These are phyloP conservation scores for Kitagawia praeruptora DNA, from an alignment of 129 eudicot genomes.

Conservation along the genomic window DNA sequence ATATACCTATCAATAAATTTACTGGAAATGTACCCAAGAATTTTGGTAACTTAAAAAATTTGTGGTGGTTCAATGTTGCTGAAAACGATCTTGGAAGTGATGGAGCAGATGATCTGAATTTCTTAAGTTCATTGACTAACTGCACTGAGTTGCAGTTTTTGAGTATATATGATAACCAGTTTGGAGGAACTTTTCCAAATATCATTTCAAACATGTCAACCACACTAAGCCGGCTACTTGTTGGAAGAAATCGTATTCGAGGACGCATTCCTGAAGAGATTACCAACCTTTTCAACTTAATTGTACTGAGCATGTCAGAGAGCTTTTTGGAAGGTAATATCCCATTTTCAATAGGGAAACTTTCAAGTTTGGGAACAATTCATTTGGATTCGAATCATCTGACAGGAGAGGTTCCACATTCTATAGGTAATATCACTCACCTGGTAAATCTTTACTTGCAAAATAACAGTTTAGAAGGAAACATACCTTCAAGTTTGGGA, in stretches of 20 bases:
- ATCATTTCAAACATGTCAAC: constrained; percentile 20
- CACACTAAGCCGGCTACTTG: not conserved
- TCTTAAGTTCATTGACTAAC: constrained; percentile 16
- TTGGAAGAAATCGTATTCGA: not conserved
- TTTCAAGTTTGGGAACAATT: constrained; percentile 10
- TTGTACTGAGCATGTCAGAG: not conserved
- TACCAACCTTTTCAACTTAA: constrained; percentile 13
- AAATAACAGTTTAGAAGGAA: constrained; percentile 15
- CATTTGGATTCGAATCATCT: constrained; percentile 14
- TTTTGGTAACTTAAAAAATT: constrained; percentile 7
- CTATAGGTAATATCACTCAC: constrained; percentile 16
- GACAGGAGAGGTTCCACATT: constrained; percentile 19
- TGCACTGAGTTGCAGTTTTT: constrained; percentile 15
- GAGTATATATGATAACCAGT: constrained; percentile 2
- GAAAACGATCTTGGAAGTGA: constrained; percentile 15
- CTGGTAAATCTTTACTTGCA: constrained; percentile 6
- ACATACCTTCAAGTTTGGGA: constrained; percentile 18
- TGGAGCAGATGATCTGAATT: constrained; percentile 8
- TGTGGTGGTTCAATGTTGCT: constrained; percentile 3
- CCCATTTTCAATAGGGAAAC: constrained; percentile 21
- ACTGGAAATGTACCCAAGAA: constrained; percentile 15
- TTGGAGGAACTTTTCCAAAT: constrained; percentile 15
- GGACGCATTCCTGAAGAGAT: constrained; percentile 26
- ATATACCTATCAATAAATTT: constrained; percentile 14
- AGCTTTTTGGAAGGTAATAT: constrained; percentile 17